These are phyloP conservation scores for Cryoendolithus antarcticus DNA, from an alignment of 2,329 filamentous ascomycete species.

Conservation along the genomic window DNA sequence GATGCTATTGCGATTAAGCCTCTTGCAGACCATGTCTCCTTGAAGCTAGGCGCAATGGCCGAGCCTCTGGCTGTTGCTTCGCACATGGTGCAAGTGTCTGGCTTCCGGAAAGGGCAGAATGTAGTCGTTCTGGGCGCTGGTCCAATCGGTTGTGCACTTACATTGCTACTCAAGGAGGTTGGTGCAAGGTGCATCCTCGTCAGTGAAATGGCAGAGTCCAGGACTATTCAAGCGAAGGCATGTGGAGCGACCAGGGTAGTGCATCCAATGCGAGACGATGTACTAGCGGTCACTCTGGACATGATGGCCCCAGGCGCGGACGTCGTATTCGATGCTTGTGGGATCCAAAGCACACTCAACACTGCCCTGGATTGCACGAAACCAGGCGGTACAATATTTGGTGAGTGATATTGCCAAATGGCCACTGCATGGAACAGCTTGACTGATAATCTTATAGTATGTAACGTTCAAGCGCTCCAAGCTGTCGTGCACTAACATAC, in stretches of 20 bases:
- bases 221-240: slow-evolving; percentile 3
- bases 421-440: too few relatives aligned
- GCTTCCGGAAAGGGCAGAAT: slow-evolving; percentile 4
- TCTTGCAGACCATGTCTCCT: slow-evolving; percentile 4
- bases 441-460: too few relatives aligned
- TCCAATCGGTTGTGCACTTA: slow-evolving; percentile 9
- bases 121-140: slow-evolving; percentile 9
- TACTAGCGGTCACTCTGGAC: slow-evolving; percentile 3
- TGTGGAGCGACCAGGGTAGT: slow-evolving; percentile 9
- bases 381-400: slow-evolving; percentile 10
- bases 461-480: too few relatives aligned
- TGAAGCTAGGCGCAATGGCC: slow-evolving; percentile 7
- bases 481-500: too few relatives aligned
- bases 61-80: slow-evolving; percentile 11
- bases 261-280: slow-evolving; percentile 2
- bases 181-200: slow-evolving; percentile 7
- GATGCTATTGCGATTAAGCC: slow-evolving; percentile 6
- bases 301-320: slow-evolving; percentile 7
- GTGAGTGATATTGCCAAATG: too few relatives aligned
- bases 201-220: slow-evolving; percentile 6
- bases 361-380: slow-evolving; percentile 6
- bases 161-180: slow-evolving; percentile 5
- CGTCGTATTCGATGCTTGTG: slow-evolving; percentile 9
- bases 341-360: slow-evolving; percentile 6
- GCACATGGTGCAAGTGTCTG: slow-evolving; percentile 4